Evolutionary conservation across 805 yeast species (phyloP), one percentile per base, ranked within the genome.

Genomic region (Candida golubevii): DNA sequence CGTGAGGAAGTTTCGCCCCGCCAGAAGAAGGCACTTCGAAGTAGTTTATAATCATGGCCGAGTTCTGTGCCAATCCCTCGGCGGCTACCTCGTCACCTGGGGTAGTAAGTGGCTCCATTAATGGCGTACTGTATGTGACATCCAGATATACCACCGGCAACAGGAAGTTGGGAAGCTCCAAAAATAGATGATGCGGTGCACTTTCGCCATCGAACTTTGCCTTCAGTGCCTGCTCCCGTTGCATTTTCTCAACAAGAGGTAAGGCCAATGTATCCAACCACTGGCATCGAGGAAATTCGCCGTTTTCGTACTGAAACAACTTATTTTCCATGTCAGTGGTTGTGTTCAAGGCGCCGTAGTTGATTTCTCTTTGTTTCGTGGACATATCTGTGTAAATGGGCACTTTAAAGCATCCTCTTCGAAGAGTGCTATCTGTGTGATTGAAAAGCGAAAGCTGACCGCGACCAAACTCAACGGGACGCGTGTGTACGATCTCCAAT

Each of bases 241-340:
- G 18, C 11, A 31, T 55, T 39, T 59, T 62, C 51, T 78, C 81
- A 35, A 83, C 71, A 47, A 71, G 69, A 10, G 86, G 70, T 49
- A 82, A 71, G 0, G 84, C 77, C 45, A 85, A 54, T 36, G 77
- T 71, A 56, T 88, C 96, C 8, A 89, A 68, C 97, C 97, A 90
- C 39, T 75, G 79, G 1, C 78, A 62, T 7, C 76, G 62, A 6
- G 75, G 65, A 26, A 79, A 67, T 26, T 85, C 90, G 1, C 89
- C 89, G 48, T 76, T 72, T 55, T 84, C 89, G 56, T 82, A 85
- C 39, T 64, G 66, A 50, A 84, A 82, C 35, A 85, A 67, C 39
- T 75, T 67, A 38, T 60, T 61, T 50, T 84, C 88, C 14, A 79
- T 57, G 6, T 69, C 56, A 4, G 59, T 62, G 27, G 60, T 44